These are phyloP conservation scores for Diplosphaera chodatii DNA, from an alignment of 139 green algal species.

Conservation along the genomic window DNA sequence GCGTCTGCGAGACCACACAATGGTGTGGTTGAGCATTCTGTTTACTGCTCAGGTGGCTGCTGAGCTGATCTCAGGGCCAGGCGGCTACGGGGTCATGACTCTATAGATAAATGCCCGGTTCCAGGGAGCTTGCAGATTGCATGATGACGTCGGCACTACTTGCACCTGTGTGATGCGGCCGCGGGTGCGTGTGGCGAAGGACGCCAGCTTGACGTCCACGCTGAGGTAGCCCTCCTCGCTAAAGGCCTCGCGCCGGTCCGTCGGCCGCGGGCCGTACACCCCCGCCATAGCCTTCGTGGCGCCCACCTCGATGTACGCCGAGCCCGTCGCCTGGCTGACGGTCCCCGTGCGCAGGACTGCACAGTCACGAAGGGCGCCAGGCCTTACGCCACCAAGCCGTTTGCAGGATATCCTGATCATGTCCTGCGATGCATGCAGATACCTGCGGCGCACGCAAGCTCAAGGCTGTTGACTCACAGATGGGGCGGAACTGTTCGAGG, in stretches of 20 bases:
- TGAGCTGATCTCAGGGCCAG: too few species aligned
- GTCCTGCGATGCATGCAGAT: too few species aligned
- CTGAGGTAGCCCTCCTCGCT: conserved; percentile 49
- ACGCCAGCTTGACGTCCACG: conserved; percentile 59
- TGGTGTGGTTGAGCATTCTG: too few species aligned
- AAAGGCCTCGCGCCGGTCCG: conserved; percentile 42
- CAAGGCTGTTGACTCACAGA: conserved; percentile 56
- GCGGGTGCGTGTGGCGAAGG: conserved; percentile 42
- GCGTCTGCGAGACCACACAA: conserved; percentile 14
- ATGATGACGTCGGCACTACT: too few species aligned
- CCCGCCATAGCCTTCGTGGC: conserved; percentile 73
- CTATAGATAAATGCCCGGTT: too few species aligned
- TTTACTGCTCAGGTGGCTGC: too few species aligned
- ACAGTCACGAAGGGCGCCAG: too few species aligned
- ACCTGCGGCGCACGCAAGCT: too few species aligned
- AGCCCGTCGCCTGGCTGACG: conserved; percentile 65
- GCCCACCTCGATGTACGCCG: conserved; percentile 65
- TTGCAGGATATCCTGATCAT: too few species aligned
- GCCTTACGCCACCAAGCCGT: too few species aligned
- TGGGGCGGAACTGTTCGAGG: conserved; percentile 42
- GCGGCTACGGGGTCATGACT: too few species aligned
- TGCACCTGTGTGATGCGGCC: conserved; percentile 22
- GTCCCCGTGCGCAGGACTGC: conserved; percentile 57
- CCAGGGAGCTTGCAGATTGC: too few species aligned
- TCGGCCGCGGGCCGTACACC: conserved; percentile 70